Conservation (phyloP, 1,139 yeast genomes). For the Kazachstania sp. region DNA sequence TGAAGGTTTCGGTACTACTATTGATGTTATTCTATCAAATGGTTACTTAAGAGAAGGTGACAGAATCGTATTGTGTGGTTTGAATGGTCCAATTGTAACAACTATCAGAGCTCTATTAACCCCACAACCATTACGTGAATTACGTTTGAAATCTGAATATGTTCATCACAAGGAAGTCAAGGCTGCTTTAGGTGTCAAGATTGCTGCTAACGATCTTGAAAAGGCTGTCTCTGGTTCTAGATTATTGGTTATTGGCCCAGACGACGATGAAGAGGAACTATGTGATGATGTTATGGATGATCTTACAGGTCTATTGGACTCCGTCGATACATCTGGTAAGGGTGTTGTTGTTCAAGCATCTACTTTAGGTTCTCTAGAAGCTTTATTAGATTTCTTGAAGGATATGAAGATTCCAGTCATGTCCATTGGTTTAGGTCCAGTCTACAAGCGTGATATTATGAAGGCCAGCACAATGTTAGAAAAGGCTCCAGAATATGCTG, state of each 20-base stretch:
- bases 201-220: slow-evolving; percentile 94
- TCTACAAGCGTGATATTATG: slow-evolving; percentile 95
- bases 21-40: slow-evolving; percentile 92
- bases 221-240: slow-evolving; percentile 99
- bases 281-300: slow-evolving; percentile 99
- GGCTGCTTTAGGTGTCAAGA: slow-evolving; percentile 98
- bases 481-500: slow-evolving; percentile 89
- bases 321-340: slow-evolving; percentile 86
- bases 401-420: slow-evolving; percentile 98
- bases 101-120: slow-evolving; percentile 91
- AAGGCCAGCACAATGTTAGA: slow-evolving; percentile 95
- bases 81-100: slow-evolving; percentile 98
- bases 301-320: slow-evolving; percentile 85
- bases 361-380: slow-evolving; percentile 95
- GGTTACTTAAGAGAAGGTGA: slow-evolving; percentile 95
- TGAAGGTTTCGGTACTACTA: slow-evolving; percentile 98
- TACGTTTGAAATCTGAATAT: slow-evolving; percentile 90
- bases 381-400: slow-evolving; percentile 89
- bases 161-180: slow-evolving; percentile 94
- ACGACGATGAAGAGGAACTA: slow-evolving; percentile 93
- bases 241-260: slow-evolving; percentile 88
- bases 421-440: slow-evolving; percentile 98
- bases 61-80: slow-evolving; percentile 89
- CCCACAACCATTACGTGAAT: slow-evolving; percentile 94
- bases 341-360: slow-evolving; percentile 99